These are phyloP conservation scores for Gossypium bickii DNA, from an alignment of 345 rosid genomes.

Conservation along the genomic window DNA sequence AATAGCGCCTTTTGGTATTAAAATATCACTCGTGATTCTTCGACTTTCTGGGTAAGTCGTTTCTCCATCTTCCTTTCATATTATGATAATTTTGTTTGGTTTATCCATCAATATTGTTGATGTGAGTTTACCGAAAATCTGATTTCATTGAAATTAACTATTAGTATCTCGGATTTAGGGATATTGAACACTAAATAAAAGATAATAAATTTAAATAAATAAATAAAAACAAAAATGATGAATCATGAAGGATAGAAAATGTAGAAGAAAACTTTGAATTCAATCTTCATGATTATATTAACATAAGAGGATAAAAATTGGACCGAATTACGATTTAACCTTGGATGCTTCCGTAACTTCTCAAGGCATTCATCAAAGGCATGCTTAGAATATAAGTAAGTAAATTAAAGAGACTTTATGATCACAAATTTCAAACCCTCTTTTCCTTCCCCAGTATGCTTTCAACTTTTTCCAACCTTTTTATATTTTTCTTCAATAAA, in stretches of 20 bases:
- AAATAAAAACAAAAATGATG: too few species aligned
- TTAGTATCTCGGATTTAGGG: too few species aligned
- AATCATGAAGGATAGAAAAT: background rate
- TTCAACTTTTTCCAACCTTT: constrained; percentile 9
- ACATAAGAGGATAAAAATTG: background rate
- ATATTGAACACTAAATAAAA: too few species aligned
- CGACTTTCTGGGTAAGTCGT: too few species aligned
- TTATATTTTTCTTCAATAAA: constrained; percentile 1
- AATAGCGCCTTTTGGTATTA: accelerated
- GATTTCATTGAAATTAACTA: too few species aligned
- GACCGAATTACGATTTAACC: constrained; percentile 17
- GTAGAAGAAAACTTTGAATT: background rate
- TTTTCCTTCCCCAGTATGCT: constrained; percentile 20
- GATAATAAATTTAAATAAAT: too few species aligned
- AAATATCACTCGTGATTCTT: too few species aligned
- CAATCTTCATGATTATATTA: background rate
- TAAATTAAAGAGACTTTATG: constrained; percentile 37
- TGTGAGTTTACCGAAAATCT: too few species aligned
- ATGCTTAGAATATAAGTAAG: constrained; percentile 19
- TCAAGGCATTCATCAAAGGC: constrained; percentile 19
- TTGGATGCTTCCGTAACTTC: constrained; percentile 34
- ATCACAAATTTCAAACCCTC: constrained; percentile 45
- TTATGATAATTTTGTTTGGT: too few species aligned
- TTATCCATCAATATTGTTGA: too few species aligned
- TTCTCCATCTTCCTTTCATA: too few species aligned